These are phyloP conservation scores for Hymenoscyphus infarciens DNA, from an alignment of 2,329 filamentous ascomycete species.

Conservation along the genomic window DNA sequence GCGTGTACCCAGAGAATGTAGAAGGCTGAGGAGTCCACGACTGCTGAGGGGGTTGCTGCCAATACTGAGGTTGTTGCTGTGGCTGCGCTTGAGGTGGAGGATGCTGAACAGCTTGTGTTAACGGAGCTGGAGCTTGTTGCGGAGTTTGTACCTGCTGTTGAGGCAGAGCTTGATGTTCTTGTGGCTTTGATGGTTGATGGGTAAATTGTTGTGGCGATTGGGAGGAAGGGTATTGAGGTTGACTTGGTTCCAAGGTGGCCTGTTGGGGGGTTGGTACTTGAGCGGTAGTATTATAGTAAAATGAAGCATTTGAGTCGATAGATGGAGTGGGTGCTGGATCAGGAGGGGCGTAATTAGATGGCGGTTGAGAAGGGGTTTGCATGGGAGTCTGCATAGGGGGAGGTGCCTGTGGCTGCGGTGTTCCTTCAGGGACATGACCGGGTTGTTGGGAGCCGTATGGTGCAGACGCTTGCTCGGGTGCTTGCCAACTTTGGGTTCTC, in stretches of 20 bases:
- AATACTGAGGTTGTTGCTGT: constrained; percentile 44
- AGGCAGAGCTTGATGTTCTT: constrained; percentile 28
- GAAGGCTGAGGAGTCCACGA: constrained; percentile 36
- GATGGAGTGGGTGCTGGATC: constrained; percentile 37
- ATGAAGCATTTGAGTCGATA: constrained; percentile 52
- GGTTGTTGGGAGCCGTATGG: constrained; percentile 29
- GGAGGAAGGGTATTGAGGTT: constrained; percentile 37
- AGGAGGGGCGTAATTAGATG: constrained; percentile 34
- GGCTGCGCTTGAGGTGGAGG: constrained; percentile 25
- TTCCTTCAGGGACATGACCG: constrained; percentile 16
- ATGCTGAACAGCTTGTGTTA: constrained; percentile 32
- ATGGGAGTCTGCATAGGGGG: constrained; percentile 24
- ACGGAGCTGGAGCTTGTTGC: constrained; percentile 15
- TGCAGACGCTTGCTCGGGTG: constrained; percentile 23
- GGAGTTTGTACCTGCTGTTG: constrained; percentile 34
- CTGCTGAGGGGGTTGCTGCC: constrained; percentile 44
- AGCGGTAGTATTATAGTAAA: constrained; percentile 52
- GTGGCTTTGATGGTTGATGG: constrained; percentile 29
- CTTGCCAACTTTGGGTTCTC: constrained; percentile 50
- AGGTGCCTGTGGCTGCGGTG: constrained; percentile 29
- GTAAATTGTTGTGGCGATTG: constrained; percentile 30
- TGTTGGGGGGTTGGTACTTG: constrained; percentile 43
- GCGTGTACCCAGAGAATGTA: constrained; percentile 49
- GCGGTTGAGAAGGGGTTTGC: constrained; percentile 32
- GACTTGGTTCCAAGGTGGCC: constrained; percentile 32